Conservation (phyloP, 768 basidiomycete genomes). For the Boletus patriciae region DNA sequence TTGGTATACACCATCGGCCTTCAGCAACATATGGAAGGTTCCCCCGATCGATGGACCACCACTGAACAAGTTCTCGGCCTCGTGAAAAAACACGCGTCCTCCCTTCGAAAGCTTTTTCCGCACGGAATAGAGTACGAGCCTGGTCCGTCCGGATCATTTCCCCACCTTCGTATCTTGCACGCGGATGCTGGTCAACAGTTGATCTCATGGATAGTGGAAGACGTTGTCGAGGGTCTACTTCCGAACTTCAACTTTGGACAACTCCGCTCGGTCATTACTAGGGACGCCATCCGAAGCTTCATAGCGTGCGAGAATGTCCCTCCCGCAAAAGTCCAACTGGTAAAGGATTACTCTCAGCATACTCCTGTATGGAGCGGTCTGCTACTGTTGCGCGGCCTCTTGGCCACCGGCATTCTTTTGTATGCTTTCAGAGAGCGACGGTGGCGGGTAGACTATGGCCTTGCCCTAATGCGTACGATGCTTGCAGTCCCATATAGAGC, state of each 20-base stretch:
- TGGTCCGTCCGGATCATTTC: constrained; percentile 19
- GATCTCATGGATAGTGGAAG: too few relatives aligned
- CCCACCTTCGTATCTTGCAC: constrained; percentile 25
- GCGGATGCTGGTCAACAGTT: constrained; percentile 1
- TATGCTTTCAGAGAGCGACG: constrained; percentile 35
- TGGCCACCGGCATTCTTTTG: constrained; percentile 34
- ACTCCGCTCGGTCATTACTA: neutral
- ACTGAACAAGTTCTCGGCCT: constrained; percentile 32
- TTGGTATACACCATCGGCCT: constrained; percentile 38
- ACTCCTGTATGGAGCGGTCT: constrained; percentile 22
- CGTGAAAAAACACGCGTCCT: constrained; percentile 17
- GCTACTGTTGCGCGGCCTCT: constrained; percentile 37
- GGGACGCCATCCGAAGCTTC: constrained; percentile 22
- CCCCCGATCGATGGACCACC: constrained; percentile 37
- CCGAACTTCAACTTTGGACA: neutral
- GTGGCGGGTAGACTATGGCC: constrained; percentile 43
- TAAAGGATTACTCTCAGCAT: constrained; percentile 4
- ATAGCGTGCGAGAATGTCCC: constrained; percentile 16
- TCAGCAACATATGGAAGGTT: constrained; percentile 28
- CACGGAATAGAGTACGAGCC: constrained; percentile 20
- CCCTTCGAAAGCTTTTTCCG: constrained; percentile 4
- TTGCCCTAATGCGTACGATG: constrained; percentile 31
- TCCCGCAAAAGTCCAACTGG: neutral
- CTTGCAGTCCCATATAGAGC: constrained; percentile 41
- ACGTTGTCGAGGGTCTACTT: too few relatives aligned